phyloP scores from a whole-genome alignment of 2,329 filamentous ascomycete genomes.

The Penicillium corylophilum region DNA sequence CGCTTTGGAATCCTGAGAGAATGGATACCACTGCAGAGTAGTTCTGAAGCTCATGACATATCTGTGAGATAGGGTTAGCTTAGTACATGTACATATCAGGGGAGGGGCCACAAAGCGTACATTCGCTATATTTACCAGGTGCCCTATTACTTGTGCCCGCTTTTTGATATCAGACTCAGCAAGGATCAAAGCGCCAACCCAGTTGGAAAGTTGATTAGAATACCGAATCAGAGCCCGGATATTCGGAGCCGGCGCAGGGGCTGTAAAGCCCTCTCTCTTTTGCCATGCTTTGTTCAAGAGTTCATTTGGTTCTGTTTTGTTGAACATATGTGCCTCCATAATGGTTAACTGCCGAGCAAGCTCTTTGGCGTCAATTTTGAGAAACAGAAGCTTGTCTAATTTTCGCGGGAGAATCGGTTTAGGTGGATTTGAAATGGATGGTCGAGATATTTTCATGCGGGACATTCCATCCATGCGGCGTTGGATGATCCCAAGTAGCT shows the following conservation, averaged over 20 bases:
- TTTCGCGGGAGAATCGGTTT: slow-evolving; percentile 93
- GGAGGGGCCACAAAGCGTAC: slow-evolving; percentile 47
- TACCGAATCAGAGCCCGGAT: too few relatives aligned
- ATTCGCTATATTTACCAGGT: slow-evolving; percentile 89
- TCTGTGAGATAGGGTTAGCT: slow-evolving; percentile 54
- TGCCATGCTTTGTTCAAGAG: slow-evolving; percentile 96
- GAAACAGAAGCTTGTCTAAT: slow-evolving; percentile 94
- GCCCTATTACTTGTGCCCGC: slow-evolving; percentile 89
- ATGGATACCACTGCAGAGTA: slow-evolving; percentile 94
- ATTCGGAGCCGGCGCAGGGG: slow-evolving; percentile 68
- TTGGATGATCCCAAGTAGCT: slow-evolving; percentile 78
- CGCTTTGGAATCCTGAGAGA: slow-evolving; percentile 88
- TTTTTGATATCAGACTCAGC: slow-evolving; percentile 99
- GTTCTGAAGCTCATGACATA: slow-evolving; percentile 97
- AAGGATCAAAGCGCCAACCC: too few relatives aligned
- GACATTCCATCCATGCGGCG: slow-evolving; percentile 80
- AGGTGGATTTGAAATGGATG: slow-evolving; percentile 73
- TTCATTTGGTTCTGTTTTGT: slow-evolving; percentile 87
- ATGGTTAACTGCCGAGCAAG: slow-evolving; percentile 93
- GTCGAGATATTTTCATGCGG: slow-evolving; percentile 49
- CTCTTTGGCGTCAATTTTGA: slow-evolving; percentile 91
- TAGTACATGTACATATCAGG: neutral
- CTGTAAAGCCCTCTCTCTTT: slow-evolving; percentile 69
- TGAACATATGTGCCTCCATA: slow-evolving; percentile 85
- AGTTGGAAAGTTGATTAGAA: too few relatives aligned